Percentiles rank a stretch among this genome's conserved stretches.
Evolutionary conservation across 202 grass and related monocot genomes (phyloP).

Genomic region (Bolboschoenoplectus hybrid): DNA sequence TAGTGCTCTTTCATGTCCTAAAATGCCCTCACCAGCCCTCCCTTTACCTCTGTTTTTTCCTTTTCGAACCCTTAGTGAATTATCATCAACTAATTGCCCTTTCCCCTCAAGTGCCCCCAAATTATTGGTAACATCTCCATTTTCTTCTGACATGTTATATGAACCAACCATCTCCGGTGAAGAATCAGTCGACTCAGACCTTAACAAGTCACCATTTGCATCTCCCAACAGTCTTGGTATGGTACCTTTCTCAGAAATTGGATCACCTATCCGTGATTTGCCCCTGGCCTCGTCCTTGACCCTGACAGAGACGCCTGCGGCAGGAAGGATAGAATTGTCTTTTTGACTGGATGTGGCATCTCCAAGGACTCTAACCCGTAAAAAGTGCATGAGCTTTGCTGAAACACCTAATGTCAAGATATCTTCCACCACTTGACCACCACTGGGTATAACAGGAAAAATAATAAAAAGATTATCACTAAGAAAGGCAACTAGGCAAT

Average conservation of each 20-base stretch:
- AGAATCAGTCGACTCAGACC: slow-evolving; percentile 46
- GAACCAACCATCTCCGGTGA: slow-evolving; percentile 44
- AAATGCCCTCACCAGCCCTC: slow-evolving; percentile 59
- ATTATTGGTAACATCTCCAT: slow-evolving; percentile 43
- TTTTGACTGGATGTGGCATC: slow-evolving; percentile 60
- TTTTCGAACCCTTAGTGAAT: slow-evolving; percentile 41
- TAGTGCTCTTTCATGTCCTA: slow-evolving; percentile 57
- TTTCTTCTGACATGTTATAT: slow-evolving; percentile 25
- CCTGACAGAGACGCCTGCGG: slow-evolving; percentile 57
- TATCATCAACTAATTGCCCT: slow-evolving; percentile 53
- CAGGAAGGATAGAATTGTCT: slow-evolving; percentile 58
- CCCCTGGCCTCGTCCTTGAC: slow-evolving; percentile 68
- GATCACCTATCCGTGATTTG: slow-evolving; percentile 58
- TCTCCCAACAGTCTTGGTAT: slow-evolving; percentile 38
- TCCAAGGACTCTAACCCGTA: slow-evolving; percentile 71
- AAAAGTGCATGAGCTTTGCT: slow-evolving; percentile 86
- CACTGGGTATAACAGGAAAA: slow-evolving; percentile 45
- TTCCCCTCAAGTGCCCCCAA: slow-evolving; percentile 50
- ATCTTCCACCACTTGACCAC: slow-evolving; percentile 77
- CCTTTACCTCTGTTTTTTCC: slow-evolving; percentile 61
- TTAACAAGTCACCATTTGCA: slow-evolving; percentile 34
- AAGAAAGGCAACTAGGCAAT: slow-evolving; percentile 9
- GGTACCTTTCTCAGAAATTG: slow-evolving; percentile 47
- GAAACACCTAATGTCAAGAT: slow-evolving; percentile 75
- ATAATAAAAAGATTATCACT: not conserved